A percentile compares a stretch with the other conserved stretches of the same genome.
Evolutionary conservation across 2,329 filamentous ascomycete genomes (phyloP).

Genomic region (Talaromyces islandicus): DNA sequence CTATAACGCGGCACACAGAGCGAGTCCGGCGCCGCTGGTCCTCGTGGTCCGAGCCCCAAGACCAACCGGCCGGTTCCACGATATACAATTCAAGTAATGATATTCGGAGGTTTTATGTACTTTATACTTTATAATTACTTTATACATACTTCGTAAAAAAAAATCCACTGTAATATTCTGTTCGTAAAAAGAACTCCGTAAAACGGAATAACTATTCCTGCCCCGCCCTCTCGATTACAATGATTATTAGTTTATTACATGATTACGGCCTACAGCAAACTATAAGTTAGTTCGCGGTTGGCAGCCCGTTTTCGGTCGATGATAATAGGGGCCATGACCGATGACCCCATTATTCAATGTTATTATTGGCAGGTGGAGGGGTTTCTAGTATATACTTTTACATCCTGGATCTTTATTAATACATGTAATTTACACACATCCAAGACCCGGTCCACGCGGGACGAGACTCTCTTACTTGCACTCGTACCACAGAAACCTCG

Average conservation of each 20-base stretch:
- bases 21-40: not conserved
- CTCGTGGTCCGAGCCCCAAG: not conserved
- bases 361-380: not conserved
- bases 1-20: not conserved
- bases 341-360: not conserved
- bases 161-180: too few species aligned
- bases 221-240: not conserved
- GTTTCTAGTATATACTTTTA: not conserved
- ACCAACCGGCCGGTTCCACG: not conserved
- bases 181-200: not conserved
- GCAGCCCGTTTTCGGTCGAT: not conserved
- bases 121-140: too few species aligned
- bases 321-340: not conserved
- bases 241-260: too few species aligned
- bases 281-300: not conserved
- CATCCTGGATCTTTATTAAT: too few species aligned
- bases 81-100: not conserved
- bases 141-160: too few species aligned
- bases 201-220: not conserved
- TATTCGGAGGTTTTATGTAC: too few species aligned
- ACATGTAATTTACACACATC: not conserved
- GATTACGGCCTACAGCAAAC: not conserved
- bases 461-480: not conserved
- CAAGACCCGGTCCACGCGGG: not conserved
- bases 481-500: not conserved